A percentile compares a stretch with the other conserved stretches of the same genome.
These are phyloP conservation scores for Cladosporium sp. DNA, from an alignment of 2,329 filamentous ascomycete species.

Conservation along the genomic window DNA sequence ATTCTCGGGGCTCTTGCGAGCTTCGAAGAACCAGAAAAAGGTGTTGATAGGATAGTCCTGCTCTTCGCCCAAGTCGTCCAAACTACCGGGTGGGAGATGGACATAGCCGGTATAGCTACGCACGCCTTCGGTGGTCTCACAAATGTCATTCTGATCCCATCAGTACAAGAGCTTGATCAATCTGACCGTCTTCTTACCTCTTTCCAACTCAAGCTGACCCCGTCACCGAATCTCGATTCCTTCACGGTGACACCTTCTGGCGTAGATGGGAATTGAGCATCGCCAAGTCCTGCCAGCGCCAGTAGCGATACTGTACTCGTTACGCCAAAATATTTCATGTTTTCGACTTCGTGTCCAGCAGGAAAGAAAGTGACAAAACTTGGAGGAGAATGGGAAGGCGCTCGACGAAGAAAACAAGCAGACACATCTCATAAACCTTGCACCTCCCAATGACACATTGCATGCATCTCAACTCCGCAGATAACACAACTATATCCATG, in stretches of 20 bases:
- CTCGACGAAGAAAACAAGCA: too few species aligned
- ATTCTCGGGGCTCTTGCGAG: slow-evolving; percentile 46
- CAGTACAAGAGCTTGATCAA: background rate
- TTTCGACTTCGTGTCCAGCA: background rate
- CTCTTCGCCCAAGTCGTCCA: slow-evolving; percentile 28
- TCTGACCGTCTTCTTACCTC: slow-evolving; percentile 23
- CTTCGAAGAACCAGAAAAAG: slow-evolving; percentile 59
- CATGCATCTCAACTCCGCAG: too few species aligned
- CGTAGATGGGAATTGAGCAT: slow-evolving; percentile 35
- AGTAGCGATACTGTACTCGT: background rate
- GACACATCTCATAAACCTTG: too few species aligned
- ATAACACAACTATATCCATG: too few species aligned
- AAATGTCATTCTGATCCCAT: slow-evolving; percentile 33
- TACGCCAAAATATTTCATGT: background rate
- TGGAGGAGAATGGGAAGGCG: too few species aligned
- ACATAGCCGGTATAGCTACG: slow-evolving; percentile 56
- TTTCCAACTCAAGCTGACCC: slow-evolving; percentile 40
- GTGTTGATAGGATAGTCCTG: slow-evolving; percentile 49
- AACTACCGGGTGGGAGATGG: slow-evolving; percentile 45
- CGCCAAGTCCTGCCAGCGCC: background rate
- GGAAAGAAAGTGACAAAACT: too few species aligned
- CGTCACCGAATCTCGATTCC: slow-evolving; percentile 34
- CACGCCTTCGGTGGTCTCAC: slow-evolving; percentile 52
- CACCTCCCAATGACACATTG: too few species aligned
- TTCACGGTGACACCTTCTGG: slow-evolving; percentile 34